Evolutionary conservation across 306 rosid genomes (phyloP), one percentile per base, ranked within the genome.

Genomic region (Castanea mollissima): DNA sequence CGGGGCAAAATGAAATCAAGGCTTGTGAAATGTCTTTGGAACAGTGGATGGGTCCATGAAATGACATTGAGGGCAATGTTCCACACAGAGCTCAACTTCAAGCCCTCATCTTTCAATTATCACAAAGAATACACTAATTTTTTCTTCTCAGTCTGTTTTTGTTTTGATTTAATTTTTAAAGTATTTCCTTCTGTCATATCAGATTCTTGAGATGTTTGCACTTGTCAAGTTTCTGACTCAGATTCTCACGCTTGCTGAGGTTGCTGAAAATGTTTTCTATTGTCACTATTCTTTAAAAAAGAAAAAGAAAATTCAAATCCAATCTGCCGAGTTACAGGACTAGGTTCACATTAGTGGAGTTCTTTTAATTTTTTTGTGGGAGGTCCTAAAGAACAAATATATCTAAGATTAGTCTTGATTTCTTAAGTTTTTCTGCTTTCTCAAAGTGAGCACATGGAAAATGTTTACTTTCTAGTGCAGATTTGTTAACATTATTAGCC

Each of bases 31-130:
- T 87, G 81, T 74, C 89, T 69, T 64, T 86, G 76, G 90, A 91
- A 84, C 82, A 83, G 67, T 88, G 90, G 92, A 80, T 69, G 86
- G 97, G 97, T 81, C 97, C 96, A 34, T 89, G 97, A 57, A 89
- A 91, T 90, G 97, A 97, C 27, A 90, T 92, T 75, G 96, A 92
- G 83, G 97, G 98, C 16, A 90, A 94, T 85, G 87, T 94, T 12
- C 98, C 96, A 2, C 85, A 74, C 49, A 87, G 85, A 74, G 86
- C 88, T 15, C 68, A 64, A 59, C 38, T 62, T 74, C 20, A 83
- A 80, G 86, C 79, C 77, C n/a, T 81, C 75, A 19, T 71, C 84
- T 72, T 67, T 55, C 59, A 92, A 83, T 74, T 83, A 69, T 83
- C 75, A 29, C 44, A 88, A 86, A 57, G 80, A 86, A 87, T 84